phyloP scores from a whole-genome alignment of 305 asterid genomes.

The Plantago coronopus region DNA sequence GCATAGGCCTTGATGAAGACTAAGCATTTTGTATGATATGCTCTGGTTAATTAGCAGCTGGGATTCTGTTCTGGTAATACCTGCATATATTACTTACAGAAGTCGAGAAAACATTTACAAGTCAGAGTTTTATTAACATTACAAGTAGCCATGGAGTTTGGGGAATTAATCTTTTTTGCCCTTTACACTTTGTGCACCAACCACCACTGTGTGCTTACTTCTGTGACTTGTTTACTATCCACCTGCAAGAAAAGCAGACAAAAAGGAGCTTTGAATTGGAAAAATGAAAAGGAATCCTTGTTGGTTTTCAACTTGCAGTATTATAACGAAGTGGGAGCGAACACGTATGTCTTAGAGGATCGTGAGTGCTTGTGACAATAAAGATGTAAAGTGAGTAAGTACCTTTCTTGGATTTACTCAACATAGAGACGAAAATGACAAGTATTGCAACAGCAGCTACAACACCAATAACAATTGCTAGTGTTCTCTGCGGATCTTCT shows the following conservation, averaged over 20 bases:
- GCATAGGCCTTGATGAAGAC: too few species aligned
- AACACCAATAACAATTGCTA: conserved; percentile 79
- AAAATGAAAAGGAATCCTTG: background rate
- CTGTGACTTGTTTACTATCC: background rate
- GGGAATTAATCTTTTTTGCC: too few species aligned
- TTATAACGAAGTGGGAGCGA: too few species aligned
- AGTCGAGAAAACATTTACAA: too few species aligned
- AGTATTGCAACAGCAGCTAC: conserved; percentile 69
- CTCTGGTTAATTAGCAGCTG: too few species aligned
- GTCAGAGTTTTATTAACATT: too few species aligned
- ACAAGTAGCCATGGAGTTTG: too few species aligned
- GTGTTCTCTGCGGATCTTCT: conserved; percentile 41
- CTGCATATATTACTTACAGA: too few species aligned
- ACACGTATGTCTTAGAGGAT: too few species aligned
- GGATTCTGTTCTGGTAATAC: too few species aligned
- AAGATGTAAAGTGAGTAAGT: background rate
- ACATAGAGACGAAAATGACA: conserved; percentile 62
- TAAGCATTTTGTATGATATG: too few species aligned
- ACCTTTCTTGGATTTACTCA: conserved; percentile 62
- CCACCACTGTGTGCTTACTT: background rate
- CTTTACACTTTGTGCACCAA: too few species aligned
- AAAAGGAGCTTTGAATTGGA: background rate
- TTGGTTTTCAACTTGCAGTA: background rate
- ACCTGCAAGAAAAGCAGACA: background rate
- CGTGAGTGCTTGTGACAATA: background rate